A percentile compares a stretch with the other conserved stretches of the same genome.
These are phyloP conservation scores for Cardamine occulta DNA, from an alignment of 345 rosid species.

Conservation along the genomic window DNA sequence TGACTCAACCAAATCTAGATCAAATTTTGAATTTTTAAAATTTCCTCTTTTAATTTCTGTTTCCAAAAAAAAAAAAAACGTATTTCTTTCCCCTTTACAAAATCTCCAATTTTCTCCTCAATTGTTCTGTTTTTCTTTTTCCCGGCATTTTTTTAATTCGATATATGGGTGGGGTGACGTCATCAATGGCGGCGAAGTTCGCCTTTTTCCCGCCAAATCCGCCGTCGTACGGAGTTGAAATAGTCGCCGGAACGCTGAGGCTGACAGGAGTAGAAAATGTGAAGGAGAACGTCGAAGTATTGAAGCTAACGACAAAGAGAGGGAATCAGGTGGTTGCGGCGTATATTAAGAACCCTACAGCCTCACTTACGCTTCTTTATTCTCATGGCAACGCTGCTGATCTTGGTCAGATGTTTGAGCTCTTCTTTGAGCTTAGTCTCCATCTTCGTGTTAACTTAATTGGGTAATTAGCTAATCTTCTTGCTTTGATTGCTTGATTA, in stretches of 20 bases:
- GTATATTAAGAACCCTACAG: constrained; percentile 74
- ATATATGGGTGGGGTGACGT: constrained; percentile 86
- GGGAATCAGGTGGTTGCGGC: constrained; percentile 85
- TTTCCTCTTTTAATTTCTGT: not conserved
- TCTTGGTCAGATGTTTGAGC: constrained; percentile 88
- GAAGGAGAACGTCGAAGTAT: constrained; percentile 71
- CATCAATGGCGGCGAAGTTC: constrained; percentile 91
- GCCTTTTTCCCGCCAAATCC: constrained; percentile 96
- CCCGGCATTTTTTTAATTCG: not conserved
- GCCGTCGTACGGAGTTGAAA: constrained; percentile 72
- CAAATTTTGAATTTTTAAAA: constrained; percentile 13
- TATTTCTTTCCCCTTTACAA: too few species aligned
- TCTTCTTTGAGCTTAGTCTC: constrained; percentile 71
- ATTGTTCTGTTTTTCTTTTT: not conserved
- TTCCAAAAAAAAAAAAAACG: not conserved
- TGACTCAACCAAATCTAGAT: constrained; percentile 40
- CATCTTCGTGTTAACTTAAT: constrained; percentile 86
- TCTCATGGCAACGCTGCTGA: constrained; percentile 98
- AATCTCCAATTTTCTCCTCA: not conserved
- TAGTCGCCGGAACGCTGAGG: constrained; percentile 55
- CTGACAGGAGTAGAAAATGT: constrained; percentile 55
- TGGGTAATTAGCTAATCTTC: constrained; percentile 54
- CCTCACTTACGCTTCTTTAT: constrained; percentile 75
- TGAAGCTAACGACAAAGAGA: constrained; percentile 71
- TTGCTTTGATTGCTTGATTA: not conserved